These are phyloP conservation scores for Bombardia bombarda DNA, from an alignment of 495 filamentous ascomycete genomes.

Conservation along the genomic window DNA sequence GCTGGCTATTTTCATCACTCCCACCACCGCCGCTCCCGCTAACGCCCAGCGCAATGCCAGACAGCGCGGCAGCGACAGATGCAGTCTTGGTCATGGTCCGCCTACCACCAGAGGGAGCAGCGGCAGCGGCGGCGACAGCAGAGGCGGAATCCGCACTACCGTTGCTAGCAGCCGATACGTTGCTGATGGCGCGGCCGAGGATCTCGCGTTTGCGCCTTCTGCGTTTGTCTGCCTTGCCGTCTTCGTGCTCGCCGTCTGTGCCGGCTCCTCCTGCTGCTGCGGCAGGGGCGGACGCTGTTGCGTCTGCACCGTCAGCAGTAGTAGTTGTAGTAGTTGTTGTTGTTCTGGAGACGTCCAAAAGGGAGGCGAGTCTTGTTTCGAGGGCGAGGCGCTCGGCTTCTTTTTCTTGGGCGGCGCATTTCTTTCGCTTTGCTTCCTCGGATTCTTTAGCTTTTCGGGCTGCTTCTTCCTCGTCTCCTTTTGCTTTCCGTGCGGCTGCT, in stretches of 20 bases:
- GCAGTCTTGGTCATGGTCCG: neutral
- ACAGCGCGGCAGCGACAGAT: neutral
- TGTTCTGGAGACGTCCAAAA: slow-evolving; percentile 3
- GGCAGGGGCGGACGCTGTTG: neutral
- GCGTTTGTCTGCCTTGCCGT: neutral
- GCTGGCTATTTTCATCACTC: slow-evolving; percentile 9
- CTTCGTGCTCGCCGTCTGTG: neutral
- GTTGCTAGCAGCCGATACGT: slow-evolving; percentile 34
- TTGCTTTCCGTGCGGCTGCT: neutral
- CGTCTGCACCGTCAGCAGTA: neutral
- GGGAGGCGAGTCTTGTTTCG: slow-evolving; percentile 19
- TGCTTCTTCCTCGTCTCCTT: slow-evolving; percentile 9
- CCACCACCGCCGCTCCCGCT: neutral
- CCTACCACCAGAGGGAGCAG: neutral
- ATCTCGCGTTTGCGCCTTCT: slow-evolving; percentile 33
- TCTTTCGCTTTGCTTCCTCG: too few relatives aligned
- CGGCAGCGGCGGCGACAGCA: neutral
- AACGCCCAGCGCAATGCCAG: neutral
- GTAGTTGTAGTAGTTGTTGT: slow-evolving; percentile 5
- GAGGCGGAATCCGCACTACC: slow-evolving; percentile 2
- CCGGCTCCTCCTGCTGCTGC: neutral
- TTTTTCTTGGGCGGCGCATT: neutral
- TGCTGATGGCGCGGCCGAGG: slow-evolving; percentile 43
- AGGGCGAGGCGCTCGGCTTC: slow-evolving; percentile 19
- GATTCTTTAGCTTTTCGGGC: slow-evolving; percentile 1